Conservation (phyloP, 768 basidiomycete genomes). For the Phlegmacium glaucopus region DNA sequence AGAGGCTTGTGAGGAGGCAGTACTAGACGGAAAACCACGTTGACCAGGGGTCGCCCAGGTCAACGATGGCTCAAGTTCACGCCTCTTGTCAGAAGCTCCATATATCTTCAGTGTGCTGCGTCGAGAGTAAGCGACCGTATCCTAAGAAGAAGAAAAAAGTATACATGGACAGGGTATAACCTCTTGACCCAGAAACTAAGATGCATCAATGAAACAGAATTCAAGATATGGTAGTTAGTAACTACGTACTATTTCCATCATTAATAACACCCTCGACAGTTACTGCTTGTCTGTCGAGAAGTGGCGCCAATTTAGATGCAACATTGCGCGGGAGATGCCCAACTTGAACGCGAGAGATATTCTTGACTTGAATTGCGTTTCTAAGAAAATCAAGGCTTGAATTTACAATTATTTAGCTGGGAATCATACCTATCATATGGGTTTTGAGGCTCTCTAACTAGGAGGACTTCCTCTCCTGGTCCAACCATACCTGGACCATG, state of each 20-base stretch:
- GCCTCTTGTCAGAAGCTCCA: constrained; percentile 58
- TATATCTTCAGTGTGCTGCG: constrained; percentile 68
- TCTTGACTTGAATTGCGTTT: constrained; percentile 80
- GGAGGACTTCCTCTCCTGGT: constrained; percentile 69
- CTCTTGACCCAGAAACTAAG: constrained; percentile 37
- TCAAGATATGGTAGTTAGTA: constrained; percentile 5
- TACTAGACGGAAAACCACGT: constrained; percentile 45
- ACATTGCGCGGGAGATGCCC: constrained; percentile 72
- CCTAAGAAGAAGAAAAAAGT: constrained; percentile 8
- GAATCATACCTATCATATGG: constrained; percentile 54
- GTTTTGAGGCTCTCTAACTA: constrained; percentile 67
- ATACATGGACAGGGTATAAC: constrained; percentile 63
- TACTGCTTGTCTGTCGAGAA: constrained; percentile 62
- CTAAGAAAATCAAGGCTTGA: constrained; percentile 27
- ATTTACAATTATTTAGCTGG: neutral
- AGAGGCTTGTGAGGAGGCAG: constrained; percentile 8
- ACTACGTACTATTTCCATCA: constrained; percentile 60
- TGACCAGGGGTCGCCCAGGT: constrained; percentile 74
- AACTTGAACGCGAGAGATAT: constrained; percentile 71
- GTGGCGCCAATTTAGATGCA: constrained; percentile 58
- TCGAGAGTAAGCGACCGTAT: too few relatives aligned
- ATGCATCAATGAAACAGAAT: neutral
- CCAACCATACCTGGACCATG: constrained; percentile 67
- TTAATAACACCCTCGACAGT: constrained; percentile 70
- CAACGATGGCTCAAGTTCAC: constrained; percentile 59